Base-by-base conservation (phyloP, 441 rosid species). In the Populus hybrid region DNA sequence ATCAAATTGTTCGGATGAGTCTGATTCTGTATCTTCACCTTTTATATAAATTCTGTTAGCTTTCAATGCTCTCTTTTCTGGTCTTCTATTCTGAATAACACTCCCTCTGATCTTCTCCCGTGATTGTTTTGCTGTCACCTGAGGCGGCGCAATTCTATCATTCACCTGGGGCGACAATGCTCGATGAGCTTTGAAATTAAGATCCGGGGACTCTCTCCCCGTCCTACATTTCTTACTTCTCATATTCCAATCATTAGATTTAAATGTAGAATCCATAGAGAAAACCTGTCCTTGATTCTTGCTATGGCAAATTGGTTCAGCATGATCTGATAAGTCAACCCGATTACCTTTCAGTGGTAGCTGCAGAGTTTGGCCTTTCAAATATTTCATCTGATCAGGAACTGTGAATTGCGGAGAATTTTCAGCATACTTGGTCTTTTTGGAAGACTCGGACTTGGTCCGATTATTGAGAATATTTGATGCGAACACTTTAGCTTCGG, bases 11-110 rank as follows among this genome's bases (percentile, higher is more conserved):
- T 90, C 93, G 8, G 96, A 89, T 38, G 99, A 91, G 73, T 91
- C 98, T 0, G 99, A 91, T 80, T 96, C 98, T 38, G 98, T 94
- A 81, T 91, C 98, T 82, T 96, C 96, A 77, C 83, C 85, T 85
- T 79, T 84, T 66, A 40, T 63, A 74, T 78, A 71, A 81, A 79
- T 75, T 82, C 85, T 88, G 65, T 80, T 85, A 72, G 87, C 91
- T 86, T 86, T 93, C 66, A 82, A 73, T 26, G 84, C 81, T 11
- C 81, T 80, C 78, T 82, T 68, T 75, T 84, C 84, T 72, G 76
- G 75, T 75, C 90, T 88, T 57, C 87, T 89, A 81, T 90, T 91
- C 70, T 88, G 92, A 26, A 83, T 75, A 34, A 79, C 78, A 78
- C 82, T 85, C 76, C 87, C 89, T 82, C 91, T 89, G 64, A 79